A percentile compares a stretch with the other conserved stretches of the same genome.
Conservation (phyloP, 2,329 filamentous ascomycete genomes). For the Verticillium klebahnii region DNA sequence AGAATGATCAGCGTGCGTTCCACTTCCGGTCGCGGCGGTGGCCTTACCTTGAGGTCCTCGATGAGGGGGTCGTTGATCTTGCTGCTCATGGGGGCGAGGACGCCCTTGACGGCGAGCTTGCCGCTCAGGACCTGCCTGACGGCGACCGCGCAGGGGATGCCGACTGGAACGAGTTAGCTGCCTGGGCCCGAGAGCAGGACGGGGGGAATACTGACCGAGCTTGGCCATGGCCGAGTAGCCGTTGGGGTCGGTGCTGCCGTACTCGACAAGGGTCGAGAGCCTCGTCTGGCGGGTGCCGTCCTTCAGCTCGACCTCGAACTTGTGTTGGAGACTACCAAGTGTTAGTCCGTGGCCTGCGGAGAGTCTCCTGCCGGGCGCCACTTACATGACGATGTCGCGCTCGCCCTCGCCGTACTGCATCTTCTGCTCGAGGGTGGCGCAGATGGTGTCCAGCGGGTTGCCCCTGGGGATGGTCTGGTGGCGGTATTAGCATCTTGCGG, state of each 20-base stretch:
- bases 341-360: too few species aligned
- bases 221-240: constrained; percentile 84
- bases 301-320: constrained; percentile 78
- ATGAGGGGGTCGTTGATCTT: constrained; percentile 70
- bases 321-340: constrained; percentile 56
- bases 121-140: constrained; percentile 76
- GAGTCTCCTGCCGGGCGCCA: too few species aligned
- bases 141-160: constrained; percentile 60
- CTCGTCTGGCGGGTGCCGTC: constrained; percentile 73
- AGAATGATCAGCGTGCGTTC: too few species aligned
- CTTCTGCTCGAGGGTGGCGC: constrained; percentile 83
- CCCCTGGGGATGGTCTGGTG: constrained; percentile 61
- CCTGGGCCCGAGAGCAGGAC: too few species aligned
- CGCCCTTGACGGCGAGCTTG: constrained; percentile 65
- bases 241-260: constrained; percentile 61
- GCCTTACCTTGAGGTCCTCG: constrained; percentile 61
- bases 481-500: too few species aligned
- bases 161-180: constrained; percentile 40
- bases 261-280: constrained; percentile 77
- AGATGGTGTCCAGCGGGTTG: constrained; percentile 87
- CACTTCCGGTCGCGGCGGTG: too few species aligned
- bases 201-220: constrained; percentile 26
- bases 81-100: constrained; percentile 71
- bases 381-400: constrained; percentile 70
- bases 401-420: constrained; percentile 82